Base-by-base conservation (phyloP, 2,329 filamentous ascomycete species). In the Leptographium wingfieldii region DNA sequence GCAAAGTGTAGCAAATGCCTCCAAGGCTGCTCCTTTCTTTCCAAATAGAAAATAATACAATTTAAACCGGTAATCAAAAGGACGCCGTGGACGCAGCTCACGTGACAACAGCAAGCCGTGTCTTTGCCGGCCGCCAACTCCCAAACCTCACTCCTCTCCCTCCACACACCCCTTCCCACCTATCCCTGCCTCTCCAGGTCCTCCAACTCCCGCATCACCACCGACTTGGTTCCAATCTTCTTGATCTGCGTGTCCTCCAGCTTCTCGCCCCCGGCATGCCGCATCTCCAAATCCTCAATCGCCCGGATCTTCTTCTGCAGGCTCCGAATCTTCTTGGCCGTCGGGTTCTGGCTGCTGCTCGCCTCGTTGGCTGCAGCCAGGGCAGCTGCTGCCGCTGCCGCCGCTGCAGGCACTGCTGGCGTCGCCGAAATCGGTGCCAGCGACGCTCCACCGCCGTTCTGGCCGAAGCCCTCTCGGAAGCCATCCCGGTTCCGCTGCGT, bases 231-330 rank as follows among this genome's bases (percentile, higher is more conserved):
- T 60, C 84, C 82, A 67, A 99, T 99, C 82, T 99, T 99, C 80
- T 96, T 95, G 74, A 99, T 85, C 76, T 99, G 94, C 38, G 94
- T 99, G 69, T 96, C 92, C 76, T 99, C 94, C 62, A 99, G 77
- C 80, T 96, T 97, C 80, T 99, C 94, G 5, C 92, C 92, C 40
- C 87, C 86, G 3, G 92, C 94, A 66, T 92, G 85, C 60, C 94
- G 85, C 92, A 97, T 96, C 79, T 97, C 96, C 63, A 99, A 77
- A 71, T 99, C 94, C 70, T 99, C 94, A 69, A 99, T 99, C 12
- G 94, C 94, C 25, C 94, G 85, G 63, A 99, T 88, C 81, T 99
- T 99, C 83, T 99, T 99, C 72, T 96, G 81, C 63, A 99, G 80
- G 62, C 90, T 90, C 60, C 94, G 82, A 63, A 96, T 83, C 79